A percentile compares a stretch with the other conserved stretches of the same genome.
Conservation (phyloP, 169 alveolate species). For the Plasmodium ovale region DNA sequence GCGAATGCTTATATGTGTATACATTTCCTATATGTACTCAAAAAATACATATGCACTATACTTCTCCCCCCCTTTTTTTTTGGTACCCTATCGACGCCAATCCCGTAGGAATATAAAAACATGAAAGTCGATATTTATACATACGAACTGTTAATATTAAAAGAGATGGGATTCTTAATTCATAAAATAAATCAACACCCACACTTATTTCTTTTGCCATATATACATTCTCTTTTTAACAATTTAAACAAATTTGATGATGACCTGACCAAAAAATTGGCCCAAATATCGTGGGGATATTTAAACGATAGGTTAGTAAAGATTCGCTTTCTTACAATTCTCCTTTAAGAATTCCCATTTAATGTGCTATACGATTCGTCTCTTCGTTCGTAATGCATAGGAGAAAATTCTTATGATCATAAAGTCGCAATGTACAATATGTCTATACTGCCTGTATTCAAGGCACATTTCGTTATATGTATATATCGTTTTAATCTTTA, state of each 20-base stretch:
- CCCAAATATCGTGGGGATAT: conserved; percentile 93
- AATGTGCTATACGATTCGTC: too few species aligned
- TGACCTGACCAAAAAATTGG: conserved; percentile 81
- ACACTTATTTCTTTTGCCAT: conserved; percentile 89
- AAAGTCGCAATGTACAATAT: too few species aligned
- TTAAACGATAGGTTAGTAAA: conserved; percentile 89
- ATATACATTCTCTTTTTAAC: conserved; percentile 89
- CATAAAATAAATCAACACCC: conserved; percentile 84
- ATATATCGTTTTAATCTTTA: not conserved
- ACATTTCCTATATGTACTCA: not conserved
- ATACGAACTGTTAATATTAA: conserved; percentile 89
- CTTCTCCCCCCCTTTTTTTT: not conserved
- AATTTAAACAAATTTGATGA: conserved; percentile 84
- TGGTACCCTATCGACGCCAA: not conserved
- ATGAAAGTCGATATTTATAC: conserved; percentile 86
- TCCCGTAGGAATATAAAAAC: conserved; percentile 63
- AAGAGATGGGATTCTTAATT: conserved; percentile 90
- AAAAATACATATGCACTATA: not conserved
- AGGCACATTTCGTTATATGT: too few species aligned
- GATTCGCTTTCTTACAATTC: too few species aligned
- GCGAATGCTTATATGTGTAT: not conserved
- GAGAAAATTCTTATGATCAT: too few species aligned
- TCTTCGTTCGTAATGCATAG: too few species aligned
- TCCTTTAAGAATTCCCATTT: too few species aligned
- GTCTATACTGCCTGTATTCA: too few species aligned